A percentile compares a stretch with the other conserved stretches of the same genome.
phyloP scores from a whole-genome alignment of 2,329 filamentous ascomycete genomes.

The Hyphodiscus sp. region DNA sequence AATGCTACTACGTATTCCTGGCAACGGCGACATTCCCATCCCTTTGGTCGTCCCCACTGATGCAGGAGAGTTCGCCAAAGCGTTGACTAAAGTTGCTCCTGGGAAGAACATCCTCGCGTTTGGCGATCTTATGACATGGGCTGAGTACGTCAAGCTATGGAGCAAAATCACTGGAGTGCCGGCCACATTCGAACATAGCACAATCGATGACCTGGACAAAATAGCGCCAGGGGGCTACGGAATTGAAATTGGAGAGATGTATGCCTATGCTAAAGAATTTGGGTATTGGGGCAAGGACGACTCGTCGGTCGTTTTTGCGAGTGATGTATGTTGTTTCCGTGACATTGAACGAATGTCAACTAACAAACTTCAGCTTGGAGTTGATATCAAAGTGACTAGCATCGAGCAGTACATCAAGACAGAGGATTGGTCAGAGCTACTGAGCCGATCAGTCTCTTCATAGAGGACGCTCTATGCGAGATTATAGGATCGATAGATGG shows the following conservation, averaged over 20 bases:
- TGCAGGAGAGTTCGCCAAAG: slow-evolving; percentile 19
- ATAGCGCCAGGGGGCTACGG: slow-evolving; percentile 20
- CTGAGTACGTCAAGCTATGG: slow-evolving; percentile 11
- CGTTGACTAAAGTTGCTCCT: slow-evolving; percentile 19
- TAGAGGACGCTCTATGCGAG: no score
- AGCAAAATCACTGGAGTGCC: slow-evolving; percentile 11
- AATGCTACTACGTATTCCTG: no score
- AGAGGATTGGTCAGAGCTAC: slow-evolving; percentile 24
- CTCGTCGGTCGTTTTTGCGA: slow-evolving; percentile 27
- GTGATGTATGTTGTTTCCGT: slow-evolving; percentile 11
- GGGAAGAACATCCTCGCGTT: slow-evolving; percentile 18
- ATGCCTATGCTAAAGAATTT: slow-evolving; percentile 23
- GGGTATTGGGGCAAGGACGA: slow-evolving; percentile 34
- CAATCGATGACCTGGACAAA: slow-evolving; percentile 19
- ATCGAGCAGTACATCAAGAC: slow-evolving; percentile 16
- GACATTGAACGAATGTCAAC: not conserved
- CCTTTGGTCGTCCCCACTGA: slow-evolving; percentile 11
- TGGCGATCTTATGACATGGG: slow-evolving; percentile 11
- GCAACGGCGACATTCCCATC: no score
- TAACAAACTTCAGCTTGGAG: slow-evolving; percentile 10
- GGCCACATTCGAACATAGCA: slow-evolving; percentile 12
- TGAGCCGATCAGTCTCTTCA: no score
- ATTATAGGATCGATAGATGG: no score
- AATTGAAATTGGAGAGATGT: slow-evolving; percentile 32
- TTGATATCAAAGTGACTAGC: slow-evolving; percentile 11